Evolutionary conservation across 176 grass and related monocot genomes (phyloP).

Genomic region (Cenchrus fungigraminus): DNA sequence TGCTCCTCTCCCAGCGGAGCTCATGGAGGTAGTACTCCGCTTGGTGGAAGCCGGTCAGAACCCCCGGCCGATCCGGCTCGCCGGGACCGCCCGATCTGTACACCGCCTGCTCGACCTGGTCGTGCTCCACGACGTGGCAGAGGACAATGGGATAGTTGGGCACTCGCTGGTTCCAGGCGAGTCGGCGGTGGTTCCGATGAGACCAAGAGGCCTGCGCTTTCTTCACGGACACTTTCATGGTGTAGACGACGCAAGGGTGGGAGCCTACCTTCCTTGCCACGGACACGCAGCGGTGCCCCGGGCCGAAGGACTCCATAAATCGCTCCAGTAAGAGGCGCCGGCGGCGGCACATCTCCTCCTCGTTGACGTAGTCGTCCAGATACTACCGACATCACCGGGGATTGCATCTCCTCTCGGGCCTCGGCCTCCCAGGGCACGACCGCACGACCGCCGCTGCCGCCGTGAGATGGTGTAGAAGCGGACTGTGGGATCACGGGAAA

Average conservation of each 20-base stretch:
- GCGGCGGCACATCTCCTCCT: neutral
- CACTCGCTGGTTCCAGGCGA: neutral
- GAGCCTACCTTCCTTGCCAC: neutral
- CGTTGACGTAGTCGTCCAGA: too few species aligned
- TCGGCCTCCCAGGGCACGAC: too few species aligned
- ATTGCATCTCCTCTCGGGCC: too few species aligned
- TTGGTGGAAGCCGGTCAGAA: neutral
- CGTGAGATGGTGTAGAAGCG: too few species aligned
- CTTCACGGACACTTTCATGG: neutral
- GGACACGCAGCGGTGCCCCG: neutral
- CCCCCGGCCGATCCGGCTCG: neutral
- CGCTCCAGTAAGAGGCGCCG: neutral
- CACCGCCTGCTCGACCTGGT: neutral
- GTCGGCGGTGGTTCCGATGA: neutral
- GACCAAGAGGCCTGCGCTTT: neutral
- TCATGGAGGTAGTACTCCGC: neutral
- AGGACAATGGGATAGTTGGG: neutral
- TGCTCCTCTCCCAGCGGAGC: neutral
- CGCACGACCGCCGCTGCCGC: too few species aligned
- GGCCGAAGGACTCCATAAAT: neutral
- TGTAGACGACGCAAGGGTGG: neutral
- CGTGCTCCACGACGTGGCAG: neutral
- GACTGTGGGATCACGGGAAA: too few species aligned
- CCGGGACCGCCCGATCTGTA: neutral
- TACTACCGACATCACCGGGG: too few species aligned